Conservation (phyloP, 2,329 filamentous ascomycete genomes). For the Xylaria sp. region DNA sequence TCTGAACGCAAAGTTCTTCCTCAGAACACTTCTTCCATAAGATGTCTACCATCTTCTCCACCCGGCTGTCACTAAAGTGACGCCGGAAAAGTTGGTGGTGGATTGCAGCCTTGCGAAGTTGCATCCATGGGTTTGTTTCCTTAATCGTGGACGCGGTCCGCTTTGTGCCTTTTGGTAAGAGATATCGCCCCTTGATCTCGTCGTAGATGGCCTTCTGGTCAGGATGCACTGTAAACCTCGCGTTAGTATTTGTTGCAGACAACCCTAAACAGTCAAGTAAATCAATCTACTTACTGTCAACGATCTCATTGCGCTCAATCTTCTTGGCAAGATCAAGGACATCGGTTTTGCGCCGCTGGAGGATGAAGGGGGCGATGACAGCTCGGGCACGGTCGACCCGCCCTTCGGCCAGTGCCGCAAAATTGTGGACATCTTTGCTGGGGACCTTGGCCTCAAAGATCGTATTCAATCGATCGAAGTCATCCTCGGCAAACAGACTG, state of each 20-base stretch:
- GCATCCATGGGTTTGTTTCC: constrained; percentile 76
- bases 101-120: constrained; percentile 87
- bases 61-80: constrained; percentile 73
- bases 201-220: constrained; percentile 76
- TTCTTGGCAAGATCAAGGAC: constrained; percentile 87
- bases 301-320: constrained; percentile 75
- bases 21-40: constrained; percentile 70
- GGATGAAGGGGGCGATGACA: constrained; percentile 93
- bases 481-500: constrained; percentile 69
- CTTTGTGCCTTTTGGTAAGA: constrained; percentile 61
- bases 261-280: not conserved
- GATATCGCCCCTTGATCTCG: constrained; percentile 64
- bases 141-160: constrained; percentile 60
- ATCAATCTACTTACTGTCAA: constrained; percentile 55
- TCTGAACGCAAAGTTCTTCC: constrained; percentile 47
- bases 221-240: constrained; percentile 54
- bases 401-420: constrained; percentile 82
- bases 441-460: constrained; percentile 94
- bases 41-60: constrained; percentile 76
- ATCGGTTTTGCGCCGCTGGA: constrained; percentile 91
- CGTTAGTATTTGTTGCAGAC: not conserved
- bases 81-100: constrained; percentile 87
- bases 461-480: constrained; percentile 76
- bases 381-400: constrained; percentile 84
- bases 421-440: constrained; percentile 76